Base-by-base conservation (phyloP, 78 protist genomes). In the Dictyostelium firmibasis region DNA sequence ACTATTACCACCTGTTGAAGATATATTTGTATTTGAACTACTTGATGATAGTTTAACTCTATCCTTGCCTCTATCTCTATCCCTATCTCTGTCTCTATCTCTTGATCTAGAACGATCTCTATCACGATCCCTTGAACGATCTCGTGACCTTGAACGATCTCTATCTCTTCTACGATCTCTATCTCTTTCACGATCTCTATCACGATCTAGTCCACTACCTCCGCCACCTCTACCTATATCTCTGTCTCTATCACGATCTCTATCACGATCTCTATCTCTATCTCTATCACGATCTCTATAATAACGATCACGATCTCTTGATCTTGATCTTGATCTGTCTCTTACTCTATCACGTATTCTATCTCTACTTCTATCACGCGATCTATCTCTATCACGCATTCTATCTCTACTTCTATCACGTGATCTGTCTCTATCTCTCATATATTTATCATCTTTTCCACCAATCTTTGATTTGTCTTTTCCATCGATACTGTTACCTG, bases 111-210 rank as follows among this genome's bases (percentile, higher is more conserved):
- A 36, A 25, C 50, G 83, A 77, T 77, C 83, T 41, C 60, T 77
- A 41, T 77, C 83, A 18, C 83, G 38, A 36, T 76, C 83, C 41
- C 43, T 74, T 35, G 81, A 74, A 18, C 81, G 38, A 74, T 74
- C 81, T 77, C 83, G 38, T 41, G 83, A 77, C 41, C 83, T 77
- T n/a, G 83, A 77, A 77, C 83, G 50, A 16, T 77, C 83, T 11
- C 83, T 77, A 41, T 43, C 60, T n/a, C 83, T 77, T 25, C 83
- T 77, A 77, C 83, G 83, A 20, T 77, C 83, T 36, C 83, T 76
- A 38, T 38, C 44, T 3, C 83, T 4, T 10, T 33, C 50, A n/a
- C 83, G n/a, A 77, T 77, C 83, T 31, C 83, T 25, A 18, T 35
- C 60, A n/a, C 83, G 38, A 74, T 74, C 81, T 20, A 33, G 35